These are phyloP conservation scores for Platanthera guangdongensis DNA, from an alignment of 106 monocot species.

Conservation along the genomic window DNA sequence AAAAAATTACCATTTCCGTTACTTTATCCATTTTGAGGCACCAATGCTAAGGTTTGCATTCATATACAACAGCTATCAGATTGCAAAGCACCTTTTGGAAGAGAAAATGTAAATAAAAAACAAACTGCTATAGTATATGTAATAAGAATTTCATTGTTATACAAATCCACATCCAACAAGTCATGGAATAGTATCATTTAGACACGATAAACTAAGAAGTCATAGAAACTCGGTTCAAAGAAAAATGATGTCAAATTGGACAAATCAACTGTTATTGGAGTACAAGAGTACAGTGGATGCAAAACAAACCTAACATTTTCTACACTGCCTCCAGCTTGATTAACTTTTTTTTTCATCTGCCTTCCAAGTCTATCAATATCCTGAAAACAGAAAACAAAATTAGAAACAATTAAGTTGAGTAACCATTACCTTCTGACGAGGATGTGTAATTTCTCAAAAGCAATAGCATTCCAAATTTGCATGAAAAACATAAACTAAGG, in stretches of 20 bases:
- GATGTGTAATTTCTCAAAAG: not conserved
- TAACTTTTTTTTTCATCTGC: slow-evolving; percentile 43
- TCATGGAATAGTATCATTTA: not conserved
- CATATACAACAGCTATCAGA: not conserved
- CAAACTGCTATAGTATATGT: not conserved
- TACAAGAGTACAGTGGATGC: not conserved
- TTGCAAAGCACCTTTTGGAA: not conserved
- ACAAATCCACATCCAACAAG: not conserved
- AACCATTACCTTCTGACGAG: not conserved
- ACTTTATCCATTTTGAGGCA: not conserved
- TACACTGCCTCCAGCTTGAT: slow-evolving; percentile 45
- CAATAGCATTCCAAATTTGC: not conserved
- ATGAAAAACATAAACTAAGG: not conserved
- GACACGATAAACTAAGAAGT: not conserved
- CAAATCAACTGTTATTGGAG: not conserved
- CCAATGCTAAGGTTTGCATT: not conserved
- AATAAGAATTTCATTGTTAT: not conserved
- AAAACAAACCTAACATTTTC: slow-evolving; percentile 58
- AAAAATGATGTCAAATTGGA: not conserved
- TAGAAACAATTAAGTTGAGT: not conserved
- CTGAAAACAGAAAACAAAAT: slow-evolving; percentile 14
- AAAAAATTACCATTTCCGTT: not conserved
- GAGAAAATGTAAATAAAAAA: not conserved
- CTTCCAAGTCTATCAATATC: slow-evolving; percentile 42
- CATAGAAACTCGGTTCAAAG: not conserved